These are phyloP conservation scores for Pyrenochaeta sp. DNA, from an alignment of 2,329 filamentous ascomycete genomes.

Conservation along the genomic window DNA sequence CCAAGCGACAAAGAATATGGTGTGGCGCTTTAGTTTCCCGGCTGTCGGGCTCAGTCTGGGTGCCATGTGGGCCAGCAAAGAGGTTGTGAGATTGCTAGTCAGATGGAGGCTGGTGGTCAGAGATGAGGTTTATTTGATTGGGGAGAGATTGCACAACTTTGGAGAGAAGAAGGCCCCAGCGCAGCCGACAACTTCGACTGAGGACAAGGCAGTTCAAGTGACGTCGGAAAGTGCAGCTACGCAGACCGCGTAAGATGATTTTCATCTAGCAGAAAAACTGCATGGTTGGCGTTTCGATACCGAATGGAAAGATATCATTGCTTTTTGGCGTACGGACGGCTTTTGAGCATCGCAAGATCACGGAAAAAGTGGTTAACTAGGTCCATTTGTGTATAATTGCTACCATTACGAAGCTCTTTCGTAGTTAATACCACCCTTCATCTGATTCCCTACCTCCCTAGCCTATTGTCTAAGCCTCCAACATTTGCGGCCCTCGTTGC, in stretches of 20 bases:
- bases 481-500: background rate
- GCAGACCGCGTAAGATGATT: background rate
- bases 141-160: slow-evolving; percentile 94
- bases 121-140: slow-evolving; percentile 96
- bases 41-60: slow-evolving; percentile 59
- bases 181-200: slow-evolving; percentile 4
- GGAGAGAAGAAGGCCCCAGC: slow-evolving; percentile 61
- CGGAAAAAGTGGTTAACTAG: background rate
- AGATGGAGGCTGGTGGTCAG: slow-evolving; percentile 83
- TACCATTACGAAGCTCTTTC: background rate
- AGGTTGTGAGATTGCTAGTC: slow-evolving; percentile 66
- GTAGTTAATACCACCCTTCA: background rate
- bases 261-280: background rate
- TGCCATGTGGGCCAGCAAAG: slow-evolving; percentile 60
- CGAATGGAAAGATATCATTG: background rate
- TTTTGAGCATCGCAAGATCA: background rate
- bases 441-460: background rate
- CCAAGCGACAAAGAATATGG: slow-evolving; percentile 57
- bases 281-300: background rate
- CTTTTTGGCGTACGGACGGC: background rate
- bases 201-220: background rate
- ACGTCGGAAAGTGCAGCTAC: background rate
- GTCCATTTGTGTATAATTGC: background rate
- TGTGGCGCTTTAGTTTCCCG: slow-evolving; percentile 80
- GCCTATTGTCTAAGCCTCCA: background rate